phyloP scores from a whole-genome alignment of 257 asterid genomes.

The Salvia hispanica region DNA sequence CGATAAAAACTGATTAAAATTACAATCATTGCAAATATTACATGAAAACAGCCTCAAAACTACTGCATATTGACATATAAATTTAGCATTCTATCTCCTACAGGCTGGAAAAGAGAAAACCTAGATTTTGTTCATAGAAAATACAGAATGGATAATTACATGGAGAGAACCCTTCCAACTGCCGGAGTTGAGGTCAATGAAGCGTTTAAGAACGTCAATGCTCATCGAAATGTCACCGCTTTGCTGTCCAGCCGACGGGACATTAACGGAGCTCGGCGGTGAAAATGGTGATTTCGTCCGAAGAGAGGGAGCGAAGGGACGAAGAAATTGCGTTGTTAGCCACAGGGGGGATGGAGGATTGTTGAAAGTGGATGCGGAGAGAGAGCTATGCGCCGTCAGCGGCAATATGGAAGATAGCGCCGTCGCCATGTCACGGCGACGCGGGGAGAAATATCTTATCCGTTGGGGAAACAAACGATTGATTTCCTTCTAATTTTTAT shows the following conservation, averaged over 20 bases:
- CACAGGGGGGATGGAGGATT: constrained; percentile 28
- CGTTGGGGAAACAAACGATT: not conserved
- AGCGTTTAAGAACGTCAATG: constrained; percentile 62
- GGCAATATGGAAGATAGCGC: constrained; percentile 45
- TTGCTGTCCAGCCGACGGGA: constrained; percentile 36
- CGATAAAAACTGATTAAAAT: not conserved
- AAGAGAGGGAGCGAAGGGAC: constrained; percentile 21
- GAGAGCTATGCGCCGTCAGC: constrained; percentile 33
- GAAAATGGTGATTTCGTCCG: constrained; percentile 40
- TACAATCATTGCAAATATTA: no score
- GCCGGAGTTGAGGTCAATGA: constrained; percentile 77
- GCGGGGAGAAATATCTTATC: constrained; percentile 26
- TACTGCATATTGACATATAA: no score
- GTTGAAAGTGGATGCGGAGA: constrained; percentile 27
- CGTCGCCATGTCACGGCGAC: constrained; percentile 62
- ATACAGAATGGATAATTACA: constrained; percentile 37
- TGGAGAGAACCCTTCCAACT: constrained; percentile 84
- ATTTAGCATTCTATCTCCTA: no score
- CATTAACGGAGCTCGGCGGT: constrained; percentile 40
- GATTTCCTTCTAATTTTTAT: not conserved
- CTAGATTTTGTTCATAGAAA: not conserved
- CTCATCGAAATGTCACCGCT: constrained; percentile 43
- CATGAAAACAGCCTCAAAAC: no score
- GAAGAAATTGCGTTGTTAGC: constrained; percentile 23
- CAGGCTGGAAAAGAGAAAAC: not conserved